These are phyloP conservation scores for Meira nashicola DNA, from an alignment of 1,284 basidiomycete genomes.

Conservation along the genomic window DNA sequence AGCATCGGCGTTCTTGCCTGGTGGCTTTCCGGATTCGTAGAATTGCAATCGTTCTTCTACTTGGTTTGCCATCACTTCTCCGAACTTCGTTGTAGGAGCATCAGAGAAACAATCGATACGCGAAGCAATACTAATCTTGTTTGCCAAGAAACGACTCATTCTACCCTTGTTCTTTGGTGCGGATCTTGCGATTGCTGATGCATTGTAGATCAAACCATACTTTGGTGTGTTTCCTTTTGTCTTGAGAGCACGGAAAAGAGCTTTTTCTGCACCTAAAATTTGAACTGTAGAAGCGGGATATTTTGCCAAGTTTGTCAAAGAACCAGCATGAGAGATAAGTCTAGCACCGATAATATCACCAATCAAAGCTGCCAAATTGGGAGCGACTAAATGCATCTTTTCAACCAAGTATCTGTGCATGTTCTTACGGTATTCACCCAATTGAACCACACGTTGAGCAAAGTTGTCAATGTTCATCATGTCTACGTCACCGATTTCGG, in stretches of 20 bases:
- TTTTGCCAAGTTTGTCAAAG: slow-evolving; percentile 86
- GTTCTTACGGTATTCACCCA: slow-evolving; percentile 89
- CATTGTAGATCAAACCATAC: slow-evolving; percentile 64
- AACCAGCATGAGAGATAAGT: slow-evolving; percentile 93
- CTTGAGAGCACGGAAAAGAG: slow-evolving; percentile 93
- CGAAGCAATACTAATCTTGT: slow-evolving; percentile 97
- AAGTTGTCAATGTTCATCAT: slow-evolving; percentile 94
- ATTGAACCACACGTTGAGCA: slow-evolving; percentile 81
- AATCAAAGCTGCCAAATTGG: slow-evolving; percentile 81
- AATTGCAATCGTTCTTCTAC: slow-evolving; percentile 93
- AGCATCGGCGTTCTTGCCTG: slow-evolving; percentile 48
- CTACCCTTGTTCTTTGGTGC: slow-evolving; percentile 94
- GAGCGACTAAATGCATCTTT: slow-evolving; percentile 97
- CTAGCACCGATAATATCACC: slow-evolving; percentile 95
- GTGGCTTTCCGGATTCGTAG: slow-evolving; percentile 64
- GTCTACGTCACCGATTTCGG: slow-evolving; percentile 84
- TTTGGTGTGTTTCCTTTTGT: slow-evolving; percentile 99
- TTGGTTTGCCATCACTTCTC: slow-evolving; percentile 84
- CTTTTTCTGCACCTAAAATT: slow-evolving; percentile 97
- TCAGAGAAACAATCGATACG: slow-evolving; percentile 95
- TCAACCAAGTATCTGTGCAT: slow-evolving; percentile 84
- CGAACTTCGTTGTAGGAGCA: slow-evolving; percentile 80
- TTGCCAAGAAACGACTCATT: slow-evolving; percentile 71
- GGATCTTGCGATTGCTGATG: slow-evolving; percentile 73
- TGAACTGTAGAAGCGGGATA: slow-evolving; percentile 97